Evolutionary conservation across 1,139 yeast genomes (phyloP).

Genomic region (Pichia sp.): DNA sequence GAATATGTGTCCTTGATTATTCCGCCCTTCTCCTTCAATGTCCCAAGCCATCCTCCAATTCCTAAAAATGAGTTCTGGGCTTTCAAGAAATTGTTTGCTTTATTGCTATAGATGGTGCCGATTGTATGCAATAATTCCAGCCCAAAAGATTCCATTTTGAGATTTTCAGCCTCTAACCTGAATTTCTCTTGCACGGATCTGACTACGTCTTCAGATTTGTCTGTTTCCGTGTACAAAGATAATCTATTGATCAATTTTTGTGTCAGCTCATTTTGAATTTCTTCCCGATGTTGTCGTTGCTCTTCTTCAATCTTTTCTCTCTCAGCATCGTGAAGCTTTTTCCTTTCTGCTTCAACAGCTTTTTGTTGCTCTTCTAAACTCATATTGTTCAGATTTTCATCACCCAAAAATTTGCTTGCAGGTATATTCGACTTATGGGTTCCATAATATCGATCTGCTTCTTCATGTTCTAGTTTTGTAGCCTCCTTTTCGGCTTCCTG

Average conservation of each 20-base stretch:
- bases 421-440: constrained; percentile 1
- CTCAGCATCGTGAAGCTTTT: constrained; percentile 54
- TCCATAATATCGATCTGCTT: constrained; percentile 18
- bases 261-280: constrained; percentile 63
- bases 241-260: constrained; percentile 62
- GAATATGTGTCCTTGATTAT: constrained; percentile 84
- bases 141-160: constrained; percentile 81
- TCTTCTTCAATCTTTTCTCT: constrained; percentile 78
- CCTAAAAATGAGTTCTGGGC: constrained; percentile 55
- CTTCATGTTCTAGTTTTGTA: constrained; percentile 26
- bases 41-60: constrained; percentile 81
- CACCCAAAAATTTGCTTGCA: constrained; percentile 23
- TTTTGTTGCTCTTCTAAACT: constrained; percentile 32
- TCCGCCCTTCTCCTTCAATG: constrained; percentile 84
- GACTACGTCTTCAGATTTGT: constrained; percentile 64
- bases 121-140: constrained; percentile 71
- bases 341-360: constrained; percentile 38
- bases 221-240: constrained; percentile 80
- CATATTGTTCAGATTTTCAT: constrained; percentile 24
- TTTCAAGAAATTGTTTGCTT: constrained; percentile 55
- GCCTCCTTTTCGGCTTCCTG: constrained; percentile 38
- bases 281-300: constrained; percentile 64
- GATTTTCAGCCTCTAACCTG: constrained; percentile 73
- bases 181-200: constrained; percentile 67
- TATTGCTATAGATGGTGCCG: constrained; percentile 60